Evolutionary conservation across 805 yeast species (phyloP).

Genomic region (Metschnikowia santaceciliae): DNA sequence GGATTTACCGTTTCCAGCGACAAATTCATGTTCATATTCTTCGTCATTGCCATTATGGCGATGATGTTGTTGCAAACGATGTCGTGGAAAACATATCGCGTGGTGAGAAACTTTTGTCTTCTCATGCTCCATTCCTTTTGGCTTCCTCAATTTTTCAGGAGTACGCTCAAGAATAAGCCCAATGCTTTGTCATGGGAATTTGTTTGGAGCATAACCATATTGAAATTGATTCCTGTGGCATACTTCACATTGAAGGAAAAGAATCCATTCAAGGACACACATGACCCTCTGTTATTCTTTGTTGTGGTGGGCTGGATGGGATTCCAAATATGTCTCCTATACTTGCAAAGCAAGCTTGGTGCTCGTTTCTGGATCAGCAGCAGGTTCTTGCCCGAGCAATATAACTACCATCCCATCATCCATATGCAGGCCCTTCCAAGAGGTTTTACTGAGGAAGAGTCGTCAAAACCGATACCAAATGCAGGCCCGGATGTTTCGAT

Average conservation of each 20-base stretch:
- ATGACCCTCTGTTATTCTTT: conserved; percentile 48
- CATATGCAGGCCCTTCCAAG: conserved; percentile 57
- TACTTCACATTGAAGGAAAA: conserved; percentile 52
- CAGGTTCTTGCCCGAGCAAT: conserved; percentile 70
- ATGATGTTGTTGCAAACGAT: conserved; percentile 48
- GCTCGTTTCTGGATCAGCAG: conserved; percentile 82
- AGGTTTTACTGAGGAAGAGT: conserved; percentile 49
- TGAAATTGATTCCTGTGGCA: conserved; percentile 60
- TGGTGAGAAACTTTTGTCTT: conserved; percentile 55
- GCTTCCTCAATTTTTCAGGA: conserved; percentile 85
- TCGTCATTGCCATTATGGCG: conserved; percentile 32
- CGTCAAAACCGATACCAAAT: conserved; percentile 31
- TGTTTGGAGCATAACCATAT: conserved; percentile 60
- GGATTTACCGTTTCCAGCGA: not conserved
- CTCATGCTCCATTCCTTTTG: conserved; percentile 65
- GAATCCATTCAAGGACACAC: conserved; percentile 71
- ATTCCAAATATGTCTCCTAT: conserved; percentile 55
- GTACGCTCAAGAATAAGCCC: conserved; percentile 63
- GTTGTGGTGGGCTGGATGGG: conserved; percentile 52
- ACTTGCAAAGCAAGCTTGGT: conserved; percentile 65
- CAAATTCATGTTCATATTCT: conserved; percentile 21
- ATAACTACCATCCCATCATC: conserved; percentile 74
- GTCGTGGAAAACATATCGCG: conserved; percentile 65
- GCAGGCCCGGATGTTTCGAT: conserved; percentile 25
- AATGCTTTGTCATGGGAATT: conserved; percentile 69